Conservation (phyloP, 179 eudicot species). For the Pouteria campechiana region DNA sequence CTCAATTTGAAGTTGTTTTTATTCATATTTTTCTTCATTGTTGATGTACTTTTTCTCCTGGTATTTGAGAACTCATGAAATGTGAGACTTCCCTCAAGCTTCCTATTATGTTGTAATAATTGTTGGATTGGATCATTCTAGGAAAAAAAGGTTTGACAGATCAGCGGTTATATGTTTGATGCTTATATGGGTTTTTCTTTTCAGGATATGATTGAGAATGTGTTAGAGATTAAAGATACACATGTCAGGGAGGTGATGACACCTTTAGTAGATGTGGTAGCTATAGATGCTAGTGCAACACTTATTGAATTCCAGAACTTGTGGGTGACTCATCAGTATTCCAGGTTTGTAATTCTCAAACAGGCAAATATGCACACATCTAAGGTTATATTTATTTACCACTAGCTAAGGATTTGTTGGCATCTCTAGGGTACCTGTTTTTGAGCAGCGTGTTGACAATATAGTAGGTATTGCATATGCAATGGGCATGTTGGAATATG, state of each 20-base stretch:
- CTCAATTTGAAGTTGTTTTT: too few species aligned
- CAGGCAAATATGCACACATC: neutral
- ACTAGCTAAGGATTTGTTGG: neutral
- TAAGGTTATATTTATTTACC: neutral
- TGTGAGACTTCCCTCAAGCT: too few species aligned
- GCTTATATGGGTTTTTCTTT: too few species aligned
- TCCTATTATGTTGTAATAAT: too few species aligned
- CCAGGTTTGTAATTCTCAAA: conserved; percentile 33
- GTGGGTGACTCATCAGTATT: conserved; percentile 94
- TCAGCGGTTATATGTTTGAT: too few species aligned
- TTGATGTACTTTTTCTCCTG: too few species aligned
- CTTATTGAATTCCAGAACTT: conserved; percentile 71
- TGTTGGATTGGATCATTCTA: too few species aligned
- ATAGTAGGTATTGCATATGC: conserved; percentile 97
- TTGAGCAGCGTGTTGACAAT: conserved; percentile 91
- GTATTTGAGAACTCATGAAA: too few species aligned
- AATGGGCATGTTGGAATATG: conserved; percentile 86
- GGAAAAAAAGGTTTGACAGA: too few species aligned
- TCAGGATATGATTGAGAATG: conserved; percentile 99
- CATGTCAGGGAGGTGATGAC: conserved; percentile 95
- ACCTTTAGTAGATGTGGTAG: conserved; percentile 96
- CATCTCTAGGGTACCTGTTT: conserved; percentile 96
- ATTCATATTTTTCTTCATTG: too few species aligned
- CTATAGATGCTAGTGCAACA: conserved; percentile 89
- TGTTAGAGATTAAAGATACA: conserved; percentile 94